Evolutionary conservation across 345 rosid species (phyloP).

Genomic region (Firmiana major): DNA sequence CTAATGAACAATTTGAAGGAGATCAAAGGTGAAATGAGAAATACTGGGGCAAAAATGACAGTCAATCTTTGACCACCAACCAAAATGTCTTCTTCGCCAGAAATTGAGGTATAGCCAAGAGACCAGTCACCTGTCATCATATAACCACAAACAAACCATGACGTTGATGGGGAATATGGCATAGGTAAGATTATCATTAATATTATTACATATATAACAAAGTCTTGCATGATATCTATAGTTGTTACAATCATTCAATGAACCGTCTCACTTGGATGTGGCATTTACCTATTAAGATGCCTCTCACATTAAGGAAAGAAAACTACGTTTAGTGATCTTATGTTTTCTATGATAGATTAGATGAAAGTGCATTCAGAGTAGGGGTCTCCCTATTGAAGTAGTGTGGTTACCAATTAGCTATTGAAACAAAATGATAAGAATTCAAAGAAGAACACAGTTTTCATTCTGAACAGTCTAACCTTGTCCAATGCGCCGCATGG

Average conservation of each 20-base stretch:
- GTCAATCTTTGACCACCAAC: slow-evolving; percentile 73
- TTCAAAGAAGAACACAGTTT: neutral
- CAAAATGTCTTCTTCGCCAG: slow-evolving; percentile 71
- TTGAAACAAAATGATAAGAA: neutral
- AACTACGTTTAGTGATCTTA: neutral
- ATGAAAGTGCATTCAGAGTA: neutral
- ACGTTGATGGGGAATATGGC: neutral
- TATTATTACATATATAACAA: neutral
- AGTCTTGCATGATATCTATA: neutral
- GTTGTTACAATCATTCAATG: neutral
- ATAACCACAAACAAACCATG: slow-evolving; percentile 12
- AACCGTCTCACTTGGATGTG: neutral
- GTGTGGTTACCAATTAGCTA: neutral
- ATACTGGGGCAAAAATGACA: slow-evolving; percentile 72
- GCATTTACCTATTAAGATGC: neutral
- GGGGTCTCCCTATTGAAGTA: neutral
- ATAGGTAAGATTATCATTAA: neutral
- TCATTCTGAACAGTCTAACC: slow-evolving; percentile 27
- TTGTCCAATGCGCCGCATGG: slow-evolving; percentile 61
- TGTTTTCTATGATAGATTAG: neutral
- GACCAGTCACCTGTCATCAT: slow-evolving; percentile 66
- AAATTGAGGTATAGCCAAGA: slow-evolving; percentile 55
- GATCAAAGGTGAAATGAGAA: neutral
- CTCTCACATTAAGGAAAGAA: neutral
- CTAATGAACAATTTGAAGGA: neutral